Base-by-base conservation (phyloP, 495 filamentous ascomycete species). In the Penicillium arizonense region DNA sequence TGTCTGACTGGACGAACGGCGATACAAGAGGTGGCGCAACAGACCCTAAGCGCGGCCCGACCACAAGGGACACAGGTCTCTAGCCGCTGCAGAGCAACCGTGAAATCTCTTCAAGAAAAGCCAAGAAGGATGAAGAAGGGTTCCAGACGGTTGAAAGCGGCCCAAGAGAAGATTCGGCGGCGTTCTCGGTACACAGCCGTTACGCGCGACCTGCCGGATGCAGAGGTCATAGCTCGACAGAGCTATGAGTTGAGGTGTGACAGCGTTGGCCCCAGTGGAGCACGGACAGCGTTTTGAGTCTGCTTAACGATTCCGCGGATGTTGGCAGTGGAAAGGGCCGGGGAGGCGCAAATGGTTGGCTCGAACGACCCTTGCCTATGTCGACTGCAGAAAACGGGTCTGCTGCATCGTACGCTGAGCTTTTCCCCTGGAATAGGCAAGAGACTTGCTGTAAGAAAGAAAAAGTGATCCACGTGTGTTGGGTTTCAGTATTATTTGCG, bases 391-490 rank as follows among this genome's bases (percentile, higher is more conserved):
- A 51, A 45, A 59, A 58, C 37, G 38, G 48, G 43, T 40, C 34
- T 56, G 60, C 44, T 58, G 60, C 58, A 58, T 56, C 28, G 30
- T 49, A 37, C 40, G 28, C 37, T 45, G 20, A 48, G 23, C 38
- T 35, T 21, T 20, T 32, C 49, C 52, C 49, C 53, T 60, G 38
- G 42, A 46, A 37, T 57, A 50, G 56, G 44, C 51, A 62, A 48
- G 44, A 58, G 48, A 54, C 33, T 42, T 50, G 39, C 57, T 38
- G 50, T 40, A 52, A 41, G 42, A 55, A 36, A 38, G 37, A 60
- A 36, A 47, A 45, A 37, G 35, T 44, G 40, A 52, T 55, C 63
- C 63, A 67, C 63, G 63, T 62, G 61, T 57, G 47, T 39, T 52
- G 30, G 47, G 47, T 18, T 46, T 46, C 36, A 35, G 50, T 32